Base-by-base conservation (phyloP, 768 basidiomycete species). In the Boletus eberwhitei region DNA sequence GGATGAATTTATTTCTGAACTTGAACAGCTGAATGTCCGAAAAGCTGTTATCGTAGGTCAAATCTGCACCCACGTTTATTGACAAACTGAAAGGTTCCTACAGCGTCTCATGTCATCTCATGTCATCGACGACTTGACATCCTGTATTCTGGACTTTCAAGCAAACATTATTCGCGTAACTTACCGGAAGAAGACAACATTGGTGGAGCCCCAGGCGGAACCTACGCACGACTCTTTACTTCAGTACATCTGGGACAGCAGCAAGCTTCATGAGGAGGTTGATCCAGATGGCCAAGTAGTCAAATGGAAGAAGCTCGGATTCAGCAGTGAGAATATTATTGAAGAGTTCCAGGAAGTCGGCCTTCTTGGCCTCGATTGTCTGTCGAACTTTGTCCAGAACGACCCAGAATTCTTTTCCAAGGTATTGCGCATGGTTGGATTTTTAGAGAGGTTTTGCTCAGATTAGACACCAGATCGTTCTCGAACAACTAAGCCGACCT, bases 131-230 rank as follows among this genome's bases (percentile, higher is more conserved):
- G 91, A 93, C 64, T 74, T 93, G 50, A 84, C 87, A 8, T 93
- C 90, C 0, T 87, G 85, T 54, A 87, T 94, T 44, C 78, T 93
- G 52, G 88, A 93, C 66, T 94, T 93, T 69, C 92, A 94, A 74
- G 85, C 88, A 26, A 92, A 91, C 70, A 81, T 93, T 54, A 76
- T 90, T 51, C 84, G 89, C 37, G 82, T 91, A 29, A 84, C 82
- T 14, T 88, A 89, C 67, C 82, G 87, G 52, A 89, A 87, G 74
- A 93, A 92, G 73, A 88, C 79, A 16, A 88, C 88, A 3, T 70
- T 81, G 22, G 88, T 94, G 17, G 86, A 91, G 61, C 82, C 86
- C 3, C 82, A 85, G 29, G 68, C 70, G 39, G 85, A 89, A 52
- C 77, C 79, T 5, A 70, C 74, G 5, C 88, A 91, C 60, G 74